Percentiles rank a stretch among this genome's conserved stretches.
These are phyloP conservation scores for Epichloe festucae DNA, from an alignment of 2,329 filamentous ascomycete genomes.

Conservation along the genomic window DNA sequence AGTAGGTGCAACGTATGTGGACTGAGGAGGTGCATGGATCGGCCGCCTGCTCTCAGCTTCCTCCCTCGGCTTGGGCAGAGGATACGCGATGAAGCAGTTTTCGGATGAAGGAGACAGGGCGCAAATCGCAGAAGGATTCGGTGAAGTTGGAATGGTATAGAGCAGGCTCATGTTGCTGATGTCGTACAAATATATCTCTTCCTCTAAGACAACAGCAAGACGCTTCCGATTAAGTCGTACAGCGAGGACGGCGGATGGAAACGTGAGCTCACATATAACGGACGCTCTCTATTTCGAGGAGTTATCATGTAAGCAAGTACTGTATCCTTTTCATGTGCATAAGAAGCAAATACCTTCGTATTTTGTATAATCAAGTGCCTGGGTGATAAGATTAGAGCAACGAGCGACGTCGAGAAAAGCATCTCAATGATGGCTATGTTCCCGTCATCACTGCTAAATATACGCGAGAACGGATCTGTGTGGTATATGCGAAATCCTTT, in stretches of 20 bases:
- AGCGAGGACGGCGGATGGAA: conserved; percentile 89
- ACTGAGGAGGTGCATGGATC: conserved; percentile 71
- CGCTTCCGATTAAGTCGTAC: conserved; percentile 91
- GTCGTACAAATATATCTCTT: conserved; percentile 96
- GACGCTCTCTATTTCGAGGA: conserved; percentile 40
- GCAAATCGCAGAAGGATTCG: conserved; percentile 84
- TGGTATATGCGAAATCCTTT: conserved; percentile 94
- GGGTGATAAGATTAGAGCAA: conserved; percentile 84
- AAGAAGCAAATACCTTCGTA: conserved; percentile 56
- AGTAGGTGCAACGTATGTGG: conserved; percentile 68
- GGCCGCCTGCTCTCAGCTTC: conserved; percentile 47
- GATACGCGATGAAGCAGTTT: conserved; percentile 90
- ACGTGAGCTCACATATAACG: conserved; percentile 96
- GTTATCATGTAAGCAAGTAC: not conserved
- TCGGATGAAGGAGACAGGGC: conserved; percentile 89
- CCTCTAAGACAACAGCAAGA: conserved; percentile 83
- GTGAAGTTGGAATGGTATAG: conserved; percentile 84
- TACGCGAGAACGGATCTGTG: conserved; percentile 90
- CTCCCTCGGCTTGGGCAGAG: conserved; percentile 62
- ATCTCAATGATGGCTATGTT: conserved; percentile 96
- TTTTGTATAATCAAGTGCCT: conserved; percentile 92
- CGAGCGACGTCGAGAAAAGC: conserved; percentile 95
- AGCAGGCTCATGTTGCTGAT: conserved; percentile 97
- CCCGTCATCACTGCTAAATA: conserved; percentile 86
- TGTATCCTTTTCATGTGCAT: not conserved